A percentile compares a stretch with the other conserved stretches of the same genome.
Conservation (phyloP, 1,284 basidiomycete genomes). For the Xanthoconium separans region DNA sequence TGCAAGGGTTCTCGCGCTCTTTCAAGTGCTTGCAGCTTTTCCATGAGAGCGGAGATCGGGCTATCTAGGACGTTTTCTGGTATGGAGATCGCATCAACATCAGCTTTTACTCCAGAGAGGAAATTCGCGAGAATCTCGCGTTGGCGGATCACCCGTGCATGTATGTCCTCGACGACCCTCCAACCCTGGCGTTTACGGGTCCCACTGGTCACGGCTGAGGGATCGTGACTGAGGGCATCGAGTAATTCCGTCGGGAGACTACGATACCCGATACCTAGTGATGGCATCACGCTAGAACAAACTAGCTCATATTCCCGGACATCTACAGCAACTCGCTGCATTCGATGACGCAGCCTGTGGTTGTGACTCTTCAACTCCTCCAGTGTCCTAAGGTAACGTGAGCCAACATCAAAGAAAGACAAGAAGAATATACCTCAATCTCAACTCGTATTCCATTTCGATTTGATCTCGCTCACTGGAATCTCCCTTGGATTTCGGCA, state of each 20-base stretch:
- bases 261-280: constrained; percentile 46
- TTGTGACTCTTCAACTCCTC: constrained; percentile 60
- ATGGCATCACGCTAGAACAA: constrained; percentile 48
- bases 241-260: constrained; percentile 61
- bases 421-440: constrained; percentile 49
- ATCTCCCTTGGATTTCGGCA: constrained; percentile 37
- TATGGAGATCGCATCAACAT: constrained; percentile 18
- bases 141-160: constrained; percentile 57
- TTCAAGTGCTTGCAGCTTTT: constrained; percentile 42
- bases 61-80: constrained; percentile 51
- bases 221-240: constrained; percentile 73
- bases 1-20: constrained; percentile 40
- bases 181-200: constrained; percentile 59
- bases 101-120: constrained; percentile 31
- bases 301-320: constrained; percentile 64
- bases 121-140: constrained; percentile 55
- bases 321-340: constrained; percentile 59
- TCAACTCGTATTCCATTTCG: constrained; percentile 57
- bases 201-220: constrained; percentile 62
- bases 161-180: constrained; percentile 71
- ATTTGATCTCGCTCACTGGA: constrained; percentile 47
- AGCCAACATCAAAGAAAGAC: constrained; percentile 1
- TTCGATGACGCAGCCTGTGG: constrained; percentile 57
- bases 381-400: constrained; percentile 45
- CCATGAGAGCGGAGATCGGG: constrained; percentile 47